Conservation (phyloP, 2,329 filamentous ascomycete species). For the Cordyceps pruinosa region DNA sequence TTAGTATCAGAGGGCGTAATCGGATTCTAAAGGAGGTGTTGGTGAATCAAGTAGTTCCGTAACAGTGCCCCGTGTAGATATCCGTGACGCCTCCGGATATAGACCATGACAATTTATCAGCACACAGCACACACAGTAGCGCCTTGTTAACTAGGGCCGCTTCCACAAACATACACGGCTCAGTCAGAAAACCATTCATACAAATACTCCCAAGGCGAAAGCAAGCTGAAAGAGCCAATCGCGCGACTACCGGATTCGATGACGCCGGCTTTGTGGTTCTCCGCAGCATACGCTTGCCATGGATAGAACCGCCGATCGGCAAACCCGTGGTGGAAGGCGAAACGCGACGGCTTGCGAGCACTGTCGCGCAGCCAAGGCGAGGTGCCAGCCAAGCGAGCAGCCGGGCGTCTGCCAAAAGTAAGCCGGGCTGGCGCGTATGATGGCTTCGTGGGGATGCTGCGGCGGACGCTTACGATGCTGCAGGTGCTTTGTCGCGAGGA, state of each 20-base stretch:
- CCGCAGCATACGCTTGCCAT: neutral
- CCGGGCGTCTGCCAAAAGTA: constrained; percentile 13
- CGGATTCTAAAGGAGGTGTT: too few species aligned
- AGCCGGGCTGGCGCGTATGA: neutral
- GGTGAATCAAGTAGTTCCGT: too few species aligned
- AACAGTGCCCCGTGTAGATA: neutral
- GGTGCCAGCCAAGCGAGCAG: constrained; percentile 13
- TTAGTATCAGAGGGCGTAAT: too few species aligned
- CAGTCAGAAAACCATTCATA: neutral
- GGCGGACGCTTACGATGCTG: neutral
- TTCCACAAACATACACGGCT: neutral
- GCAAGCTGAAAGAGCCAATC: too few species aligned
- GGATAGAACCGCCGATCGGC: neutral
- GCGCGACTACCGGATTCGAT: neutral
- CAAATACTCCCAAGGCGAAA: neutral
- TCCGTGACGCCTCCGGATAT: constrained; percentile 3
- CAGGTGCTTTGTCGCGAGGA: constrained; percentile 12
- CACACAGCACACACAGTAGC: too few species aligned
- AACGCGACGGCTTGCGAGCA: constrained; percentile 12
- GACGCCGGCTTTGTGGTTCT: neutral
- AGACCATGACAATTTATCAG: neutral
- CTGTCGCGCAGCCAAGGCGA: constrained; percentile 12
- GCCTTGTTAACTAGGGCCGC: too few species aligned
- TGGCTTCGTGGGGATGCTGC: neutral
- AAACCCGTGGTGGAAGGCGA: neutral